Evolutionary conservation across 495 filamentous ascomycete species (phyloP), one percentile per base, ranked within the genome.

Genomic region (Hypoxylon lenormandii): DNA sequence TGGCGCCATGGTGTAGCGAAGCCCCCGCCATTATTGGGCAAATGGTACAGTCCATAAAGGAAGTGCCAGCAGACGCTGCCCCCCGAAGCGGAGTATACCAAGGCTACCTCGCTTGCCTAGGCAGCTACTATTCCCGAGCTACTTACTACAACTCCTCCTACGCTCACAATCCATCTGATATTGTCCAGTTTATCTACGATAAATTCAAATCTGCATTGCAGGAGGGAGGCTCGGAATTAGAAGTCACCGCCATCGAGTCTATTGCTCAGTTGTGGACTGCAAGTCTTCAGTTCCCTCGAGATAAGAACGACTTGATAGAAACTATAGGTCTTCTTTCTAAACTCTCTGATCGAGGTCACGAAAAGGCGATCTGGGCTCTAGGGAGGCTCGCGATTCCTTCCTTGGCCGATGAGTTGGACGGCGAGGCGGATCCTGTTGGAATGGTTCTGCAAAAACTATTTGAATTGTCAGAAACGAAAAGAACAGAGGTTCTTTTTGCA

Each of bases 401-500:
- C 16, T 60, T 51, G 42, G 75, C 68, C 11, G 59, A 74, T 6
- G 54, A 50, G 10, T 54, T 58, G 4, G 60, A 22, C 36, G 45
- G 42, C 21, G 68, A 57, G 12, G 65, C 64, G 6, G 50, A 61
- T 11, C 38, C 40, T 1, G 62, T 87, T 8, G 58, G 64, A 2
- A 73, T 82, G 15, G 82, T 93, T 22, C 60, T 91, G 28, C 76
- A 84, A 40, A 87, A 84, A 28, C 76, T 98, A 0, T 91, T 92
- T 72, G 80, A 80, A 5, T 75, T 98, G 12, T 92, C 95, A 72
- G 93, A 94, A 68, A 88, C 93, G 22, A 89, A 89, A 61, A 90
- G 93, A 54, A 87, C 91, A 0, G 93, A 97, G 72, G 82, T 91
- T 7, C 94, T 97, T 62, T 97, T 98, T 74, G 84, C 91, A 3